phyloP scores from a whole-genome alignment of 306 rosid species.

The Argentina anserina region DNA sequence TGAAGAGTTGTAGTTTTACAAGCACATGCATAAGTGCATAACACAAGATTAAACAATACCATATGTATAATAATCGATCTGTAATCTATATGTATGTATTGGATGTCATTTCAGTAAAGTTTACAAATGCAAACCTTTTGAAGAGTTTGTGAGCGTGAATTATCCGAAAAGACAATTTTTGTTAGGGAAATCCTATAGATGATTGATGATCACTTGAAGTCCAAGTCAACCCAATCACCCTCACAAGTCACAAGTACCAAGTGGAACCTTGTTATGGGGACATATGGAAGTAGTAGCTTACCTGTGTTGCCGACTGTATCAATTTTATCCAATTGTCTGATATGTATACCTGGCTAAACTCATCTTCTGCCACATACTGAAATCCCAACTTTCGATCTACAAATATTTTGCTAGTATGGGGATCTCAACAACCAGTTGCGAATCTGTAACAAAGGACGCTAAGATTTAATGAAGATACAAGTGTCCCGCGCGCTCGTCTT shows the following conservation, averaged over 20 bases:
- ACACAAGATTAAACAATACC: no score
- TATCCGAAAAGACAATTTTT: not conserved
- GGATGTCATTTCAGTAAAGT: no score
- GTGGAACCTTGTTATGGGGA: slow-evolving; percentile 32
- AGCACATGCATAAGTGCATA: no score
- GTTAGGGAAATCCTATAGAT: not conserved
- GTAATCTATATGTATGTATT: no score
- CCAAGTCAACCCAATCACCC: slow-evolving; percentile 5
- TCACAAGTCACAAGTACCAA: slow-evolving; percentile 3
- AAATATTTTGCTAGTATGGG: not conserved
- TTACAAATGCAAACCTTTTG: no score
- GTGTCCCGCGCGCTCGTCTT: slow-evolving; percentile 11
- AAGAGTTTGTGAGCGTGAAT: not conserved
- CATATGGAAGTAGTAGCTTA: slow-evolving; percentile 52
- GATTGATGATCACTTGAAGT: not conserved
- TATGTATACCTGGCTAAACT: slow-evolving; percentile 20
- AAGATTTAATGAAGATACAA: slow-evolving; percentile 3
- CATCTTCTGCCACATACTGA: slow-evolving; percentile 32
- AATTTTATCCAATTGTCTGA: slow-evolving; percentile 13
- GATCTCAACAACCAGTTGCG: slow-evolving; percentile 9
- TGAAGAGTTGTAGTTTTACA: no score
- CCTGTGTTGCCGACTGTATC: slow-evolving; percentile 33
- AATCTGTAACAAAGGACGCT: not conserved
- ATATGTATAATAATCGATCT: no score
- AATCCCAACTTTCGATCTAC: not conserved